Evolutionary conservation across 257 asterid genomes (phyloP), one percentile per base, ranked within the genome.

Genomic region (Salvia hispanica): DNA sequence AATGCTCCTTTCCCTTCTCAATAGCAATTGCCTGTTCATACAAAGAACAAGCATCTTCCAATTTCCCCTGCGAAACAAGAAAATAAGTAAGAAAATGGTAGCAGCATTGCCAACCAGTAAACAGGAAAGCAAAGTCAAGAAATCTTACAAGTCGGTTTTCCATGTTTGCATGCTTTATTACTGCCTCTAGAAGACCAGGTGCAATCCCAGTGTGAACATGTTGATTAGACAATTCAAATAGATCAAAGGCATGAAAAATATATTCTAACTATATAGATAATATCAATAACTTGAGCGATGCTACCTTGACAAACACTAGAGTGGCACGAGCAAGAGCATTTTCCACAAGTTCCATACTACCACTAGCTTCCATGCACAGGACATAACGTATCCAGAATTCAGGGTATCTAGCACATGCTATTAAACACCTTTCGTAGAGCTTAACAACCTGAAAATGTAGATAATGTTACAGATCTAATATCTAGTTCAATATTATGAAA

Each of bases 311-410:
- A 73, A 88, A 91, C 37, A 94, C 85, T 86, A 88, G 96, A 66
- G 96, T 89, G 48, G 99, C 89, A 74, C 99, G 96, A 71, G 93
- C 94, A 77, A 94, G 95, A n/a, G 95, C 99, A 77, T 88, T 89
- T 70, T 94, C 95, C 18, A 93, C 96, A 77, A 94, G 98, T 73
- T 89, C 99, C 95, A 84, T 85, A 74, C 92, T 89, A 59, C 96
- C 91, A 64, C 93, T 85, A 68, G 85, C 79, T 86, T 87, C 96
- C 99, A 94, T 88, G 84, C 89, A 91, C 66, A 85, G 77, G 58
- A 83, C 79, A 77, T 94, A 94, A 31, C 98, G 89, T 64, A 86
- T 82, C 99, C 99, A 94, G 67, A 85, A 94, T 71, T 89, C 99
- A 56, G 98, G 90, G 82, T 94, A 94, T 75, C 91, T 94, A 69